Evolutionary conservation across 768 basidiomycete species (phyloP).

Genomic region (Boletus reticuloceps): DNA sequence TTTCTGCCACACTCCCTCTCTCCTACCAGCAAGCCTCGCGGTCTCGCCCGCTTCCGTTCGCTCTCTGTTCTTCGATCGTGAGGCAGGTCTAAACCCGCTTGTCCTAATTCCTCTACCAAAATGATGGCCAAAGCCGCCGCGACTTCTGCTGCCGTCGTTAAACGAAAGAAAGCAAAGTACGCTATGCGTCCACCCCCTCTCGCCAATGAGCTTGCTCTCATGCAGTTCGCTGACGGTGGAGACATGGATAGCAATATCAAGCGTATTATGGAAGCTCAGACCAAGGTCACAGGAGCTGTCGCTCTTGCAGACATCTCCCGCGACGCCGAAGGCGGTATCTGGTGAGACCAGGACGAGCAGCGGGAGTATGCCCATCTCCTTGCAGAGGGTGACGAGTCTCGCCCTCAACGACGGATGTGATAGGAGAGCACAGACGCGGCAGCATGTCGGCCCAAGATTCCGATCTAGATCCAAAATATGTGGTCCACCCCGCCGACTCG

Average conservation of each 20-base stretch:
- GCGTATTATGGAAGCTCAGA: constrained; percentile 54
- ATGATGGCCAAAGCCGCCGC: constrained; percentile 18
- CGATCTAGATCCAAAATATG: constrained; percentile 48
- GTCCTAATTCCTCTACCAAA: constrained; percentile 26
- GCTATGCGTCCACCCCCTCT: constrained; percentile 47
- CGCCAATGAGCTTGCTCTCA: constrained; percentile 62
- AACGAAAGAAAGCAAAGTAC: constrained; percentile 55
- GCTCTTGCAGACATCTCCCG: constrained; percentile 53
- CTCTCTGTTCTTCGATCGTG: constrained; percentile 47
- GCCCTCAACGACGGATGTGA: neutral
- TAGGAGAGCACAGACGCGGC: constrained; percentile 38
- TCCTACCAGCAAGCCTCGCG: constrained; percentile 22
- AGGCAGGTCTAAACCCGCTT: constrained; percentile 35
- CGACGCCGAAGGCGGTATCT: constrained; percentile 60
- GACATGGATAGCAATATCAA: constrained; percentile 51
- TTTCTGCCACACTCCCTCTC: constrained; percentile 20
- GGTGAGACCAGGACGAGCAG: constrained; percentile 73
- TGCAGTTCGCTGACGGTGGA: constrained; percentile 70
- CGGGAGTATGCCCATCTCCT: constrained; percentile 67
- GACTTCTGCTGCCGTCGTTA: constrained; percentile 35
- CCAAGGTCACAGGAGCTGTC: constrained; percentile 38
- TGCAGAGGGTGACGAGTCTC: constrained; percentile 32
- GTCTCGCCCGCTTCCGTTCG: constrained; percentile 48
- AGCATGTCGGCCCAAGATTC: constrained; percentile 54
- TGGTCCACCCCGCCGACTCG: constrained; percentile 39